phyloP scores from a whole-genome alignment of 2,329 filamentous ascomycete species.

The Tolypocladium cylindrosporum region DNA sequence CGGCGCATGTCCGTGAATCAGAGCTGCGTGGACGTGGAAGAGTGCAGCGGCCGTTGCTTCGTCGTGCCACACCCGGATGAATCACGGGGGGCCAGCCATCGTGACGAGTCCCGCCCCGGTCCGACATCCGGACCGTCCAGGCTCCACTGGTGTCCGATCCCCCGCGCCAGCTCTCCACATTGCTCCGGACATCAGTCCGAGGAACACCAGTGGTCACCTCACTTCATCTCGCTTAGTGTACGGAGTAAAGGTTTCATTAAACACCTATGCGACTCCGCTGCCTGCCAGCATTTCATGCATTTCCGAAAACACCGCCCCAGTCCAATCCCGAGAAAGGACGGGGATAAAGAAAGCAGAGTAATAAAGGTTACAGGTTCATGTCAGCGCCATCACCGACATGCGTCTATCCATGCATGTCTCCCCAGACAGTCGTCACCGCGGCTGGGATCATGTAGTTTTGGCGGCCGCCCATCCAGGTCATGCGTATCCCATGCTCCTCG shows the following conservation, averaged over 20 bases:
- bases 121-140: not conserved
- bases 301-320: not conserved
- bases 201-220: not conserved
- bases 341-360: not conserved
- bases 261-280: not conserved
- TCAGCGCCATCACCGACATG: not conserved
- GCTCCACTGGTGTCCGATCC: not conserved
- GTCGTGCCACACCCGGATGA: not conserved
- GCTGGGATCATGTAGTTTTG: not conserved
- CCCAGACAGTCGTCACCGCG: not conserved
- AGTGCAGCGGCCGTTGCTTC: not conserved
- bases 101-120: not conserved
- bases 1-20: not conserved
- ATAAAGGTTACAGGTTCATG: not conserved
- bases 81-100: not conserved
- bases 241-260: not conserved
- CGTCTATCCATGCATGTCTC: not conserved
- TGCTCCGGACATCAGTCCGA: not conserved
- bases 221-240: not conserved
- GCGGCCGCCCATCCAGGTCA: not conserved
- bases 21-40: not conserved
- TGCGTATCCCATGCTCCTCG: not conserved
- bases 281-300: not conserved
- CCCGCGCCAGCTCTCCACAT: not conserved
- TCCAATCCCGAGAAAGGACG: not conserved